Base-by-base conservation (phyloP, 352 stramenopile genomes). In the Pythium utonaiense region DNA sequence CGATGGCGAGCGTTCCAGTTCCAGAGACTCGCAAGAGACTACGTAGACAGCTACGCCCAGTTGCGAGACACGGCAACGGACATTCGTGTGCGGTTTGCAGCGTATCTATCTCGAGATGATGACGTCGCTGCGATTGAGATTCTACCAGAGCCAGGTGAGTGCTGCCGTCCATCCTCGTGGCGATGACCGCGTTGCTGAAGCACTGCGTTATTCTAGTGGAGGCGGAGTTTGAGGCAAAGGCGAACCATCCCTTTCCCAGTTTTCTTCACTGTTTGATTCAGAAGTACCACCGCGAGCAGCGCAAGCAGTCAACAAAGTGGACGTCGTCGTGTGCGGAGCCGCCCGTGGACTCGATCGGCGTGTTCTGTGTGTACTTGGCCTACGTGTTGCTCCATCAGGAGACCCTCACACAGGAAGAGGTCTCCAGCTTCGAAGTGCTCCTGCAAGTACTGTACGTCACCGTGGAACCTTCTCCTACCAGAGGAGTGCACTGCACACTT, bases 371-470 rank as follows among this genome's bases (percentile, higher is more conserved):
- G 47, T 95, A 89, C 78, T 75, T 95, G 69, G 83, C 83, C 14
- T 71, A 67, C 38, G 63, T 80, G 5, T 55, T 94, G 17, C 67
- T 89, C 17, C 69, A 89, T 34, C 66, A 70, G 1, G 48, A 71
- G 25, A 72, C 85, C 1, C 80, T 91, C 57, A 89, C 82, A 13
- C 58, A 70, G 28, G 58, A 65, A 19, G 79, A 94, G 66, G 63
- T 94, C n/a, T 62, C 75, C 31, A 86, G 75, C 53, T 73, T 90
- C 36, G 74, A 91, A 71, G 74, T 89, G 38, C 66, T 94, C 28
- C 72, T 94, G 28, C 85, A 94, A 87, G 71, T 94, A 34, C 40
- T 94, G 85, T 94, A 88, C 60, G 85, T 88, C n/a, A n/a, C n/a
- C n/a, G n/a, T n/a, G n/a, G n/a, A n/a, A n/a, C n/a, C n/a, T n/a